Conservation (phyloP, 2,329 filamentous ascomycete genomes). For the Claviceps citrina region DNA sequence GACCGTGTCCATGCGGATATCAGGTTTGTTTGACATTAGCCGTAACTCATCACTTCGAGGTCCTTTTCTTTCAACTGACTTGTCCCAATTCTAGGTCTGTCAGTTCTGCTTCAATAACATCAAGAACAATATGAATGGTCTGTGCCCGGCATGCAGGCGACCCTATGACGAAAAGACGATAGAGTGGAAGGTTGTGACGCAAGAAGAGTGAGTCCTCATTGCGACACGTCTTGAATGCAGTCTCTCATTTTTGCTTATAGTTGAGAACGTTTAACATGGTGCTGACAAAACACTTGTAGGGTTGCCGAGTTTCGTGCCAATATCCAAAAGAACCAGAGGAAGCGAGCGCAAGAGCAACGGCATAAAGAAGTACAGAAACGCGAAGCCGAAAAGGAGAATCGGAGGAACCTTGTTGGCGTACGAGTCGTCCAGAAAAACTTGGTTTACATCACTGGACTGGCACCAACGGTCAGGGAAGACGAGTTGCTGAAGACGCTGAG, state of each 20-base stretch:
- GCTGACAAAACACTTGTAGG: slow-evolving; percentile 24
- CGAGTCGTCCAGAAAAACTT: slow-evolving; percentile 97
- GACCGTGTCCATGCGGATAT: slow-evolving; percentile 92
- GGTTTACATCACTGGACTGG: slow-evolving; percentile 91
- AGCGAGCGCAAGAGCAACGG: slow-evolving; percentile 63
- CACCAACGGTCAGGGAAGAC: slow-evolving; percentile 82
- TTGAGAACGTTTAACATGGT: neutral
- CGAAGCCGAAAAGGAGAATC: slow-evolving; percentile 86
- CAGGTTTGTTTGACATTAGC: slow-evolving; percentile 46
- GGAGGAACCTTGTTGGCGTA: slow-evolving; percentile 89
- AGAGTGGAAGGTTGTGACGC: slow-evolving; percentile 86
- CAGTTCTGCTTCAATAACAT: slow-evolving; percentile 99
- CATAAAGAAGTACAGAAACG: slow-evolving; percentile 94
- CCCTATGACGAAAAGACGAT: slow-evolving; percentile 96
- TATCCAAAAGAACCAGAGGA: slow-evolving; percentile 82
- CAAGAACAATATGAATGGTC: slow-evolving; percentile 91
- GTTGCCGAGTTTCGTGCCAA: slow-evolving; percentile 62
- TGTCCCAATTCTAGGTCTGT: slow-evolving; percentile 52
- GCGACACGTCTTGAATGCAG: neutral
- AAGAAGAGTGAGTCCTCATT: slow-evolving; percentile 62
- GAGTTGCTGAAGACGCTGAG: slow-evolving; percentile 80
- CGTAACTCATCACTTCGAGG: neutral
- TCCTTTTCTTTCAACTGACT: neutral
- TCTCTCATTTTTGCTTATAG: neutral
- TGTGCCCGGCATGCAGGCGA: slow-evolving; percentile 92